phyloP scores from a whole-genome alignment of 2,329 filamentous ascomycete genomes.

The Cytospora piceae region DNA sequence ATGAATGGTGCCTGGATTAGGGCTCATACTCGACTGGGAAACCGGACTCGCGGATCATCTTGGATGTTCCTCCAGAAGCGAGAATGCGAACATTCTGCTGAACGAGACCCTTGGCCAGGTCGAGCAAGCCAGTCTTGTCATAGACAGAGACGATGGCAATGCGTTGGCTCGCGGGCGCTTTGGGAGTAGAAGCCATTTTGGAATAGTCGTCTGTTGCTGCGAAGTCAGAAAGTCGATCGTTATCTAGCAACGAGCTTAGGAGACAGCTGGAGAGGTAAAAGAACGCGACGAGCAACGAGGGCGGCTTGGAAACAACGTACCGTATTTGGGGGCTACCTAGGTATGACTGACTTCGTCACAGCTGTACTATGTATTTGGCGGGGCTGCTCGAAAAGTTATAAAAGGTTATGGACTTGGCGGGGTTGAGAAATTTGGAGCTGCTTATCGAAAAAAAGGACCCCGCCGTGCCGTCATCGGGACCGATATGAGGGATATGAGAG shows the following conservation, averaged over 20 bases:
- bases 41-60: slow-evolving; percentile 94
- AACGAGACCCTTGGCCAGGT: slow-evolving; percentile 87
- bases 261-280: slow-evolving; percentile 11
- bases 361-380: slow-evolving; percentile 1
- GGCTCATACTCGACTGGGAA: slow-evolving; percentile 82
- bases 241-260: slow-evolving; percentile 9
- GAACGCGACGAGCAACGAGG: slow-evolving; percentile 6
- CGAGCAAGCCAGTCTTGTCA: slow-evolving; percentile 94
- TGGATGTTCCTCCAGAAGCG: slow-evolving; percentile 92
- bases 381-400: slow-evolving; percentile 3
- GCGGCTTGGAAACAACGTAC: background rate
- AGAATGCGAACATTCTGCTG: slow-evolving; percentile 90
- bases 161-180: slow-evolving; percentile 52
- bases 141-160: slow-evolving; percentile 96
- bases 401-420: slow-evolving; percentile 12
- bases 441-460: slow-evolving; percentile 6
- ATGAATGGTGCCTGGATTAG: background rate
- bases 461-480: slow-evolving; percentile 21
- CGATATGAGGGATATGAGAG: background rate
- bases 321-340: background rate
- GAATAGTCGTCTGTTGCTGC: slow-evolving; percentile 3
- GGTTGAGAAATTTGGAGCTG: slow-evolving; percentile 27
- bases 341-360: slow-evolving; percentile 8
- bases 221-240: slow-evolving; percentile 4
- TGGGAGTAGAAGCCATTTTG: slow-evolving; percentile 14